Evolutionary conservation across 164 flowering plant genomes (phyloP), one percentile per base, ranked within the genome.

Genomic region (Vitis labrusca): DNA sequence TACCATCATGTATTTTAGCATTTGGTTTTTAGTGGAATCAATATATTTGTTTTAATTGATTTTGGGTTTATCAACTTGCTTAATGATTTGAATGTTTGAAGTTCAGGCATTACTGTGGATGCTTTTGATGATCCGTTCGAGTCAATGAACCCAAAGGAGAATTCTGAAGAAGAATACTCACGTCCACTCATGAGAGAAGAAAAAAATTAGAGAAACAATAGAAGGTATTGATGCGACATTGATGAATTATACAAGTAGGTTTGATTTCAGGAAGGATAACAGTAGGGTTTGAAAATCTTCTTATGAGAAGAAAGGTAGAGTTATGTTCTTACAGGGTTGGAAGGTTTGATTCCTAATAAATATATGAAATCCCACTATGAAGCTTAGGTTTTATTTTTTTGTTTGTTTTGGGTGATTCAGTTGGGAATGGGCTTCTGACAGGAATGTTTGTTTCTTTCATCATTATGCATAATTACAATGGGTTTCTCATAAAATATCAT

Each of bases 271-370:
- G 58, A 63, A 53, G 68, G 75, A 71, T 23, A 64, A 60, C 61
- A 50, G 51, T 23, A 49, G 51, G 37, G 37, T 52, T 19, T 63
- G 49, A 57, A 64, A 44, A 63, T 76, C 75, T 9, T 65, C 80
- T 62, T 53, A 62, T 5, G 69, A 74, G 19, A 73, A 69, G 32
- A 68, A 77, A 73, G 85, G 84, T 82, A 73, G 5, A 8, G 10
- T 53, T 11, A 15, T 50, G 37, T 65, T 44, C 10, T 64, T 9
- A 5, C 27, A 23, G 27, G 27, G 27, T 23, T 23, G 27, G 2
- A 23, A 2, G 27, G 27, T 23, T 23, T 23, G 27, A 23, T 23
- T 23, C 2, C 2, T 23, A 23, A 23, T 23, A 23, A 23, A 23
- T 23, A 23, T 23, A 23, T 23, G 27, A 23, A 23, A 23, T 23